Percentiles rank a stretch among this genome's conserved stretches.
phyloP scores from a whole-genome alignment of 202 grass and related monocot species.

The Eragrostis tef region DNA sequence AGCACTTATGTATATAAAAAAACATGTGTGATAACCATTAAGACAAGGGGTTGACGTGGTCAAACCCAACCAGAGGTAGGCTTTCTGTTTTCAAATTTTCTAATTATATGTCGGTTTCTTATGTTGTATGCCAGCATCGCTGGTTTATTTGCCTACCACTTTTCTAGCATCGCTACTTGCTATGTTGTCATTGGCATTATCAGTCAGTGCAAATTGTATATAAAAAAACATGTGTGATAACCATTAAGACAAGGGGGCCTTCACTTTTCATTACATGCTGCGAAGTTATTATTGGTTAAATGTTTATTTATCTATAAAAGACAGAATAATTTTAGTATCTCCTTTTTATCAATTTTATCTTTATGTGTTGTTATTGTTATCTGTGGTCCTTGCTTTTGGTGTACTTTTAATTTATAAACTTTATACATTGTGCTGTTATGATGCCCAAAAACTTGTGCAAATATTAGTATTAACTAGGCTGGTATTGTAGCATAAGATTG shows the following conservation, averaged over 20 bases:
- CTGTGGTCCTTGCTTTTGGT: too few species aligned
- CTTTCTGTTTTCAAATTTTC: background rate
- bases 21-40: background rate
- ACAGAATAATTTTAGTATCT: too few species aligned
- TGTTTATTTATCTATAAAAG: too few species aligned
- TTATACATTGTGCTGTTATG: background rate
- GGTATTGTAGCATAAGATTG: background rate
- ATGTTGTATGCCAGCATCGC: background rate
- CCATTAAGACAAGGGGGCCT: background rate
- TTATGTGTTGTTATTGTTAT: too few species aligned
- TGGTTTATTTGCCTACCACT: too few species aligned
- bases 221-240: background rate
- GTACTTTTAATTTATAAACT: too few species aligned
- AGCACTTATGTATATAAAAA: background rate
- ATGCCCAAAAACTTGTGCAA: background rate
- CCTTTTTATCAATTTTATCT: too few species aligned
- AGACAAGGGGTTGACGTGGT: background rate
- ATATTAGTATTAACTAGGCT: constrained; percentile 14
- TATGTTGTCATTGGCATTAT: background rate
- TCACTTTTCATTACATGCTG: background rate
- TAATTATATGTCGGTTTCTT: background rate
- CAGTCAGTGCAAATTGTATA: background rate
- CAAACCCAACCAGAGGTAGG: background rate
- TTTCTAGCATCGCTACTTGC: background rate
- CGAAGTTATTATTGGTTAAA: background rate